Conservation (phyloP, 2,329 filamentous ascomycete species). For the Penicillium aurantiogriseum region DNA sequence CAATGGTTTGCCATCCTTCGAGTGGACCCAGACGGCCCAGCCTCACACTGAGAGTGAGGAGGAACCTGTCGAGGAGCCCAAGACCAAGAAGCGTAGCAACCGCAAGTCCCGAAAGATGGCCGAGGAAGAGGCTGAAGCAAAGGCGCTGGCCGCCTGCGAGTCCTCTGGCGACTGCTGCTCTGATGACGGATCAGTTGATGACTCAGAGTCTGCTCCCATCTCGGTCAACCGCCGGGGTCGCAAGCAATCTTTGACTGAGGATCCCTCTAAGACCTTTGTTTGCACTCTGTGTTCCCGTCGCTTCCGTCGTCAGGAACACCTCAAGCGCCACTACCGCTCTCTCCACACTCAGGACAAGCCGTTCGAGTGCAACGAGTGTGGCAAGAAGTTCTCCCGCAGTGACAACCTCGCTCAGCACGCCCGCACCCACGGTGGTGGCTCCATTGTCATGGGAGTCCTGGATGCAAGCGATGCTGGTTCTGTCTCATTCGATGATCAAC, state of each 20-base stretch:
- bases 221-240: constrained; percentile 87
- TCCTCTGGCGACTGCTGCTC: constrained; percentile 21
- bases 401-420: constrained; percentile 97
- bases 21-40: constrained; percentile 44
- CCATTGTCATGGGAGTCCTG: constrained; percentile 85
- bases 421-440: constrained; percentile 85
- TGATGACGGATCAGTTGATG: constrained; percentile 47
- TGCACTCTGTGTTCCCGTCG: constrained; percentile 95
- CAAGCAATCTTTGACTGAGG: constrained; percentile 97
- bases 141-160: constrained; percentile 24
- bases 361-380: constrained; percentile 94
- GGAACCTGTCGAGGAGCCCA: constrained; percentile 38
- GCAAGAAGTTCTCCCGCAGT: constrained; percentile 98
- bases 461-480: constrained; percentile 62
- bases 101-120: constrained; percentile 47
- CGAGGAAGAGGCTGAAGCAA: constrained; percentile 48
- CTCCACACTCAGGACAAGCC: constrained; percentile 99
- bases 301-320: constrained; percentile 96
- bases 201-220: constrained; percentile 40
- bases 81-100: constrained; percentile 49
- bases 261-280: constrained; percentile 97
- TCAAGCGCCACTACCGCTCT: constrained; percentile 97
- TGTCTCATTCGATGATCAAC: constrained; percentile 48
- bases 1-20: constrained; percentile 61
- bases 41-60: constrained; percentile 46